Base-by-base conservation (phyloP, 1,139 yeast species). In the Diutina catenulata region DNA sequence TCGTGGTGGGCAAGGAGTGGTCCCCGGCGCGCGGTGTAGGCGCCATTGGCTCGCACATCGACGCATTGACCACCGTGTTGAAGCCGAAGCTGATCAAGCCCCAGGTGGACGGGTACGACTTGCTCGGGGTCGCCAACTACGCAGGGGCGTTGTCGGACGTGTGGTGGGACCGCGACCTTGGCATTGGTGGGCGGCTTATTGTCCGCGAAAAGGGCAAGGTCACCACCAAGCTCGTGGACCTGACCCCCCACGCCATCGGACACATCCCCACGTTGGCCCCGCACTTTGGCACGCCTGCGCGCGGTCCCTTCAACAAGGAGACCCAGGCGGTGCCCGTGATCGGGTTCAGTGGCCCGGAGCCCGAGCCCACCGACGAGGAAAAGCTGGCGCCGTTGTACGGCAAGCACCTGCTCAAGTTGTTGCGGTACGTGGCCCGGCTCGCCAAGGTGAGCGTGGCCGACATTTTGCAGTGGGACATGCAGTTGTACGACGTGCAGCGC, bases 261-360 rank as follows among this genome's bases (percentile, higher is more conserved):
- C 70, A 68, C 46, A 74, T 78, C 38, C 81, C 84, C 3, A 62
- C 79, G 1, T 59, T 76, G 47, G 83, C 84, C 3, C 79, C 78
- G 4, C 83, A 76, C 57, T 76, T 76, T 48, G 83, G 82, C 23
- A 57, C 62, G 7, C 57, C 58, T 5, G 57, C 78, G 1, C 52
- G 51, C 8, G 71, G 71, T 11, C 74, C 76, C 1, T 74, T 72
- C 51, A 76, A 77, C 53, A 59, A 53, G 39, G 84, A 78, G 51
- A 75, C 78, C 14, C 70, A 74, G 47, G 73, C 78, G 28, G 75
- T 76, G 10, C 86, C 86, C 1, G 69, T 77, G 2, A 56, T 74
- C 37, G 81, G 80, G 0, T 75, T 57, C 48, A 37, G 42, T 13
- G 56, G 57, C 2, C 64, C 53, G 5, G 54, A 52, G n/a, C 15